Evolutionary conservation across 2,329 filamentous ascomycete species (phyloP), one percentile per base, ranked within the genome.

Genomic region (Arthrobotrys sphaeroides): DNA sequence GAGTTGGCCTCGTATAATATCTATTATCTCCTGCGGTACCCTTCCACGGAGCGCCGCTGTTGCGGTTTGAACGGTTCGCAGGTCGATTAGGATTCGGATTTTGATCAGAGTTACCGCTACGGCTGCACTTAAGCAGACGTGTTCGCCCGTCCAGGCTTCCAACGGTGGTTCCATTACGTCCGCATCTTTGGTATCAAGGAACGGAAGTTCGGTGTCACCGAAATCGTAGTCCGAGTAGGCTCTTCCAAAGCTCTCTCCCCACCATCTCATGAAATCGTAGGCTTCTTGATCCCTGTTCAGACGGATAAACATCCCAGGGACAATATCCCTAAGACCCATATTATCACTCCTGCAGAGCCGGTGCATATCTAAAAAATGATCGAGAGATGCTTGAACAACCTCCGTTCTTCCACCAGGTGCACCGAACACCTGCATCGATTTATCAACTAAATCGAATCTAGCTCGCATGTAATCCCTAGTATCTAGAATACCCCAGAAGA

Each of bases 221-320:
- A 79, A 83, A 55, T 84, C 81, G 61, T 84, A 84, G 42, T 81
- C 18, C 6, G 55, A 28, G 1, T 79, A 53, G n/a, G 73, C 33
- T 3, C 72, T 80, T 0, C 75, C 77, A 0, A 79, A 81, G 43
- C 7, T n/a, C 31, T 33, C 20, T 3, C 75, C 79, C 81, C 81
- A 86, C 84, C 83, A 86, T 79, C 85, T 86, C 78, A 85, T 33
- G 65, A 86, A 85, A 77, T 85, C 83, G 73, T 85, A 86, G 77
- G 82, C 84, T n/a, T 85, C 85, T 78, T 87, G 85, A 67, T 88
- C 86, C 43, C 79, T 81, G 18, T 82, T 82, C 5, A 88, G 81
- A 1, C 85, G 83, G 12, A 88, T 78, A 65, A 84, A 82, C 7
- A 85, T 43, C 0, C 78, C 75, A 0, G 86, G 85, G 0, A 85